phyloP scores from a whole-genome alignment of 768 basidiomycete species.

The Phanerochaete sordida region DNA sequence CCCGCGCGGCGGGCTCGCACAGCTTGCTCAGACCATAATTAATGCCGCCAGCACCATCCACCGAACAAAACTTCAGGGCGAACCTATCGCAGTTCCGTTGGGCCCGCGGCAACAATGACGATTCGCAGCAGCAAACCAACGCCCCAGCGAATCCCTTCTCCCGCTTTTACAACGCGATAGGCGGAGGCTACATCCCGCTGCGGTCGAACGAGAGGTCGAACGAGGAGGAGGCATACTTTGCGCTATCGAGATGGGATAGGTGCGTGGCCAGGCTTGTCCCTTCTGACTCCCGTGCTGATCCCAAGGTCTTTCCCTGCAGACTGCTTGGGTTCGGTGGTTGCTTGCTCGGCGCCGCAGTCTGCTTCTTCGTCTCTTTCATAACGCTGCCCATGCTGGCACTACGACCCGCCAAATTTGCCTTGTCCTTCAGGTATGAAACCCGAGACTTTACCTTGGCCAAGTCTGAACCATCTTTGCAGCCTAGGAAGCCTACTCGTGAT shows the following conservation, averaged over 20 bases:
- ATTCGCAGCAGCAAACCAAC: slow-evolving; percentile 49
- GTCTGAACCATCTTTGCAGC: slow-evolving; percentile 33
- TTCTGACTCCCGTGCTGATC: not conserved
- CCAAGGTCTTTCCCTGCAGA: slow-evolving; percentile 33
- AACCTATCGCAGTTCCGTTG: slow-evolving; percentile 87
- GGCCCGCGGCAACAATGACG: slow-evolving; percentile 70
- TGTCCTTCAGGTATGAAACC: slow-evolving; percentile 68
- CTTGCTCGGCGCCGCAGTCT: slow-evolving; percentile 85
- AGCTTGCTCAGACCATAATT: not conserved
- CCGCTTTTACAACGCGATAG: slow-evolving; percentile 82
- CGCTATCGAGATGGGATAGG: slow-evolving; percentile 92
- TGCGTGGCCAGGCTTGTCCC: slow-evolving; percentile 28
- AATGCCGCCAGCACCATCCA: slow-evolving; percentile 3
- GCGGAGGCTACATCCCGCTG: slow-evolving; percentile 85
- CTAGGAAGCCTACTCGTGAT: slow-evolving; percentile 92
- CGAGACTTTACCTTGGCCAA: not conserved
- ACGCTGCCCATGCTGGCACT: slow-evolving; percentile 69
- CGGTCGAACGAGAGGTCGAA: slow-evolving; percentile 78
- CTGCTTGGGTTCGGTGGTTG: slow-evolving; percentile 90
- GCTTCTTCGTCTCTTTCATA: slow-evolving; percentile 89
- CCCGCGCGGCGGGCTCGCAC: not conserved
- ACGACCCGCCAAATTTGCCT: slow-evolving; percentile 87
- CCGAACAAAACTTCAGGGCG: slow-evolving; percentile 67
- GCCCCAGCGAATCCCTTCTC: slow-evolving; percentile 66
- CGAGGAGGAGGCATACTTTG: slow-evolving; percentile 96